phyloP scores from a whole-genome alignment of 2,329 filamentous ascomycete species.

The Sclerotinia glacialis region DNA sequence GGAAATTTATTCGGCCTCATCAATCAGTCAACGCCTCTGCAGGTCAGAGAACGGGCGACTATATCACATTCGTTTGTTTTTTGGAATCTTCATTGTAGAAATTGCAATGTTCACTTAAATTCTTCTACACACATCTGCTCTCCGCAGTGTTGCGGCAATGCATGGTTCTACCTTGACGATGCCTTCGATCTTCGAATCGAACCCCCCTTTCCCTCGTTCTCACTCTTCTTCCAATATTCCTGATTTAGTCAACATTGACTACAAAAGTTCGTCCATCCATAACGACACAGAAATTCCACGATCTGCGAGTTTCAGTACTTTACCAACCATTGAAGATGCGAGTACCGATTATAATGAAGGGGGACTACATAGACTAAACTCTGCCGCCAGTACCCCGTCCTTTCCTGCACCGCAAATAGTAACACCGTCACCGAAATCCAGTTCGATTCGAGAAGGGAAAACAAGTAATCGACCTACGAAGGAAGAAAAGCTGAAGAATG shows the following conservation, averaged over 20 bases:
- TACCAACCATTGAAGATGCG: conserved; percentile 43
- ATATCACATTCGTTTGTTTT: conserved; percentile 11
- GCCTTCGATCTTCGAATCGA: conserved; percentile 35
- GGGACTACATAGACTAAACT: conserved; percentile 26
- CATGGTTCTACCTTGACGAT: conserved; percentile 37
- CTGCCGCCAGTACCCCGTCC: conserved; percentile 25
- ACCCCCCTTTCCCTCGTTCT: conserved; percentile 36
- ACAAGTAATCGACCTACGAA: conserved; percentile 27
- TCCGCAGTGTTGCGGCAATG: conserved; percentile 33
- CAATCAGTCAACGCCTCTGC: conserved; percentile 17
- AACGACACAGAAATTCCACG: conserved; percentile 44
- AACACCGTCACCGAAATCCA: conserved; percentile 22
- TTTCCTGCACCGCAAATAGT: conserved; percentile 3
- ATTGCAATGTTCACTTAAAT: conserved; percentile 22
- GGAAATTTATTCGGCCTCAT: conserved; percentile 15
- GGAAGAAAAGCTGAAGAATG: conserved; percentile 34
- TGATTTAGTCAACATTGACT: conserved; percentile 34
- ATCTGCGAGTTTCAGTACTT: conserved; percentile 57
- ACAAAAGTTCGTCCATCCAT: conserved; percentile 27
- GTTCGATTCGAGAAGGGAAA: conserved; percentile 27
- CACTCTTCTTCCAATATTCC: conserved; percentile 39
- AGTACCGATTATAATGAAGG: conserved; percentile 28
- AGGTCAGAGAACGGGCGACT: conserved; percentile 19
- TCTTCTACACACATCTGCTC: conserved; percentile 21
- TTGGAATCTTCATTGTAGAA: conserved; percentile 1